phyloP scores from a whole-genome alignment of 345 rosid species.

The Linum trigynum region DNA sequence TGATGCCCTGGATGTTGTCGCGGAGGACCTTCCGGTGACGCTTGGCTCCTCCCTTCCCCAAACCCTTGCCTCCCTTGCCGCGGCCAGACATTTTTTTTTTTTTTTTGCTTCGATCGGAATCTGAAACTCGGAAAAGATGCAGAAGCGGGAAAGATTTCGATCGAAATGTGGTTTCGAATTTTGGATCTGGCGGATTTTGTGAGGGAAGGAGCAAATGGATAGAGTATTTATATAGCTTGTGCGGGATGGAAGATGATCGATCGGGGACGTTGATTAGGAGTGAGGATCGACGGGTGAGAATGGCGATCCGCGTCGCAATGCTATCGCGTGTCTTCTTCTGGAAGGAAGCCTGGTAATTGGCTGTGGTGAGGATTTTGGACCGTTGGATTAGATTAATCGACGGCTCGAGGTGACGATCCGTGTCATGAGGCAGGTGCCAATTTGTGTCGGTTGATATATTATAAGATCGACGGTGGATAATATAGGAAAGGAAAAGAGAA shows the following conservation, averaged over 20 bases:
- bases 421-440: too few species aligned
- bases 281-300: not conserved
- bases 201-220: not conserved
- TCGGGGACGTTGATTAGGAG: not conserved
- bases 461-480: too few species aligned
- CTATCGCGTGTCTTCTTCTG: too few species aligned
- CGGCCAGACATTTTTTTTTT: not conserved
- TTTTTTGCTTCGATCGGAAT: too few species aligned
- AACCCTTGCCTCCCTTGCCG: not conserved
- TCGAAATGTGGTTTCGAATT: too few species aligned
- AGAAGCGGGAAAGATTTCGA: not conserved
- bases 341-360: too few species aligned
- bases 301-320: not conserved
- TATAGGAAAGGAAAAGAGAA: too few species aligned
- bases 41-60: not conserved
- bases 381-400: too few species aligned
- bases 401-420: too few species aligned
- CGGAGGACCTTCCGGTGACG: not conserved
- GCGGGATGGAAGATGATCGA: not conserved
- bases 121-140: not conserved
- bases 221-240: not conserved
- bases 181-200: not conserved
- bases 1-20: not conserved
- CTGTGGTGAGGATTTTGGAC: too few species aligned
- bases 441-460: too few species aligned